A percentile compares a stretch with the other conserved stretches of the same genome.
These are phyloP conservation scores for Purshia tridentata DNA, from an alignment of 306 rosid genomes.

Conservation along the genomic window DNA sequence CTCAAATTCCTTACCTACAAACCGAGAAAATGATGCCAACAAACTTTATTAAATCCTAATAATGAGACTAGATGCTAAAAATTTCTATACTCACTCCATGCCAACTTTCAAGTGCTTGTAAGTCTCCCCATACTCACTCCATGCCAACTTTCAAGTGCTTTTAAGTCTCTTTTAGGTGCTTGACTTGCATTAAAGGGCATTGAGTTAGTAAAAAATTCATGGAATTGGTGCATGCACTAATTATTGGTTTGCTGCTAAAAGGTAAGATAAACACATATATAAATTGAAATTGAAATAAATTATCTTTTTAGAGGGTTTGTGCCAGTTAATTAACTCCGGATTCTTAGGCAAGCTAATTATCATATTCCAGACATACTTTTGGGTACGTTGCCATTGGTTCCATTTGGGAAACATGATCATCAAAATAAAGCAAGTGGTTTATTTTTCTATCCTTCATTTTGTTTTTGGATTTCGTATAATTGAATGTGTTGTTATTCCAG, in stretches of 20 bases:
- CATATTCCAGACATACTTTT: conserved; percentile 25
- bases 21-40: not conserved
- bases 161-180: conserved; percentile 3
- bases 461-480: not conserved
- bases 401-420: conserved; percentile 15
- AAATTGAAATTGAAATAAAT: not conserved
- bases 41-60: not conserved
- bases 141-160: conserved; percentile 15
- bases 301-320: not conserved
- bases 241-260: conserved; percentile 26
- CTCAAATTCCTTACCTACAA: not conserved
- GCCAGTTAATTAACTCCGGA: conserved; percentile 13
- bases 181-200: conserved; percentile 12
- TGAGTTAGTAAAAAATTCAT: not conserved
- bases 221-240: conserved; percentile 18
- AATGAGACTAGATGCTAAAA: not conserved
- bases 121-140: not conserved
- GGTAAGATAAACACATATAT: conserved; percentile 11
- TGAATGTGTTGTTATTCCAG: conserved; percentile 15
- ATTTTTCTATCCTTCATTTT: not conserved
- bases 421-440: not conserved
- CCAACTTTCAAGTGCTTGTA: conserved; percentile 14
- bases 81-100: not conserved
- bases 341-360: conserved; percentile 19
- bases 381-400: conserved; percentile 3